Evolutionary conservation across 345 rosid genomes (phyloP).

Genomic region (Linum usitatissimum): DNA sequence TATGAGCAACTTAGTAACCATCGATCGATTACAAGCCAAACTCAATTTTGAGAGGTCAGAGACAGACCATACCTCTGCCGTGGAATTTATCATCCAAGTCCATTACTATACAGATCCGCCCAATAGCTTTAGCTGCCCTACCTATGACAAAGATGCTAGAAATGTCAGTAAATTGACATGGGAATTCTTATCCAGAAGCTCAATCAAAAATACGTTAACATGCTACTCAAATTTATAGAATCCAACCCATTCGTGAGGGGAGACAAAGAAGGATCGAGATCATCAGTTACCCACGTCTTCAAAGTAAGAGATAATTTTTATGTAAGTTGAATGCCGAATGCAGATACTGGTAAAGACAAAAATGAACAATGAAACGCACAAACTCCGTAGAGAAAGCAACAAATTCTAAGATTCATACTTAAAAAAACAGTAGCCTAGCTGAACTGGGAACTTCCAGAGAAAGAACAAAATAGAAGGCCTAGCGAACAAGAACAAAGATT

Average conservation of each 20-base stretch:
- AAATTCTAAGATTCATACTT: neutral
- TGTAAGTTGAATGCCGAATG: neutral
- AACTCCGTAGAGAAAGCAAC: slow-evolving; percentile 1
- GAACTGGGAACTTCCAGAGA: neutral
- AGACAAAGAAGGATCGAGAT: neutral
- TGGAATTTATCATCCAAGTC: slow-evolving; percentile 41
- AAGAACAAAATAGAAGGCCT: neutral
- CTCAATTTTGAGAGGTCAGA: neutral
- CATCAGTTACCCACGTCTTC: neutral
- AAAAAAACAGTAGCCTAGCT: neutral
- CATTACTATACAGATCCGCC: slow-evolving; percentile 24
- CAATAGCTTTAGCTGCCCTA: slow-evolving; percentile 16
- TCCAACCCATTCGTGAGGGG: neutral
- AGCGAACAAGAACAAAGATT: neutral
- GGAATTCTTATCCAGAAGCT: neutral
- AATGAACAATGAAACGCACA: neutral
- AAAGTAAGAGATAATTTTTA: neutral
- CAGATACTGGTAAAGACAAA: slow-evolving; percentile 6
- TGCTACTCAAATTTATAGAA: neutral
- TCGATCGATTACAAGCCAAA: neutral
- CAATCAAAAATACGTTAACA: too few relatives aligned
- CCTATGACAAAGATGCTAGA: slow-evolving; percentile 14
- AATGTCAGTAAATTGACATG: neutral
- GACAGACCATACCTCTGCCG: slow-evolving; percentile 34
- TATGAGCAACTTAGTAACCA: neutral